These are phyloP conservation scores for Gelatoporia subvermispora DNA, from an alignment of 768 basidiomycete species.

Conservation along the genomic window DNA sequence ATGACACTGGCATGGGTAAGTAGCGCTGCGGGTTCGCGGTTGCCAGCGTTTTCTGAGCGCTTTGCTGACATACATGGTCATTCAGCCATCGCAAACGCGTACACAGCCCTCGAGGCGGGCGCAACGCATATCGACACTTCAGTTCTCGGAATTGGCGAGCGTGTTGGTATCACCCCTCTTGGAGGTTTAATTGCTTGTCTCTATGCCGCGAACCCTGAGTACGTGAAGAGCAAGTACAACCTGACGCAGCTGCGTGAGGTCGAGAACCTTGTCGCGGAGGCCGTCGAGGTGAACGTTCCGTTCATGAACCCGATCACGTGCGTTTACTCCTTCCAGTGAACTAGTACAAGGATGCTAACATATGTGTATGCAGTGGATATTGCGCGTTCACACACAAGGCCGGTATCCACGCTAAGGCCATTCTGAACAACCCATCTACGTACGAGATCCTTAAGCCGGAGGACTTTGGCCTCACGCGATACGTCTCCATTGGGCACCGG, in stretches of 20 bases:
- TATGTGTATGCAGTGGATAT: slow-evolving; percentile 66
- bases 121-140: slow-evolving; percentile 99
- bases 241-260: slow-evolving; percentile 95
- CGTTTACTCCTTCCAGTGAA: slow-evolving; percentile 17
- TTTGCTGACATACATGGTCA: slow-evolving; percentile 1
- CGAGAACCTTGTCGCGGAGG: slow-evolving; percentile 97
- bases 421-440: slow-evolving; percentile 97
- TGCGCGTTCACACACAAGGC: slow-evolving; percentile 99
- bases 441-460: slow-evolving; percentile 99
- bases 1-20: slow-evolving; percentile 98
- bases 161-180: slow-evolving; percentile 97
- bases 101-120: slow-evolving; percentile 96
- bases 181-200: slow-evolving; percentile 96
- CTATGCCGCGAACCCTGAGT: slow-evolving; percentile 95
- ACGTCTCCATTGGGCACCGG: slow-evolving; percentile 96
- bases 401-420: slow-evolving; percentile 99
- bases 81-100: slow-evolving; percentile 94
- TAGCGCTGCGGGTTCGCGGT: too few species aligned
- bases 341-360: neutral
- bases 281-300: slow-evolving; percentile 95
- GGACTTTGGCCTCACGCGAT: slow-evolving; percentile 96
- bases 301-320: slow-evolving; percentile 96
- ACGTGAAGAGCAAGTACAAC: slow-evolving; percentile 99
- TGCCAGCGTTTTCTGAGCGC: neutral
- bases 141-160: slow-evolving; percentile 96